Percentiles rank a stretch among this genome's conserved stretches.
These are phyloP conservation scores for Neurospora cerealis DNA, from an alignment of 495 filamentous ascomycete species.

Conservation along the genomic window DNA sequence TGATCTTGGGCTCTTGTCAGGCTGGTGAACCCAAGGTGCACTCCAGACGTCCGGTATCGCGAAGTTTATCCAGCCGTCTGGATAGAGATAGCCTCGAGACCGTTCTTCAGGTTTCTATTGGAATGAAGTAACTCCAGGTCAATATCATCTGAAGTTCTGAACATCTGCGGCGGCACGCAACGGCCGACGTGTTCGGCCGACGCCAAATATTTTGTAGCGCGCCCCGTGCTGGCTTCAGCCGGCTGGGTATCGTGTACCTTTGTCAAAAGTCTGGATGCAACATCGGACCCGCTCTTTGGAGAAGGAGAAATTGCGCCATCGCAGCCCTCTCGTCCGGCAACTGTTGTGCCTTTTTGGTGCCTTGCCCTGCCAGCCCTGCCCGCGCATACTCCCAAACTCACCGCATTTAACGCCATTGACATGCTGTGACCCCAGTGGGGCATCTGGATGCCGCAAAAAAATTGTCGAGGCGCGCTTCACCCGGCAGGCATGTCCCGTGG, in stretches of 20 bases:
- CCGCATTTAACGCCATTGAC: conserved; percentile 11
- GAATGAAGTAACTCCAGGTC: not conserved
- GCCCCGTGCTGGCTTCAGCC: not conserved
- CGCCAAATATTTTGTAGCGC: conserved; percentile 15
- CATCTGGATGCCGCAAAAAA: conserved; percentile 4
- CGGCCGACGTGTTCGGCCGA: not conserved
- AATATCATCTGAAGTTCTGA: not conserved
- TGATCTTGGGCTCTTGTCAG: not conserved
- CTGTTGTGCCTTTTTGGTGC: not conserved
- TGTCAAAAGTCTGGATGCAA: not conserved
- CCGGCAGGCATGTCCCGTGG: not conserved
- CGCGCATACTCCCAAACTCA: conserved; percentile 8
- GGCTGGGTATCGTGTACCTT: conserved; percentile 13
- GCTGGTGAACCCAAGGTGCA: not conserved
- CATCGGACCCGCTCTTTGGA: conserved; percentile 7
- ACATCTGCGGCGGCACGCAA: not conserved
- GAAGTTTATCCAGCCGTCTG: not conserved
- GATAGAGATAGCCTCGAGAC: not conserved
- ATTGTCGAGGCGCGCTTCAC: not conserved
- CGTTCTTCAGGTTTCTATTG: not conserved
- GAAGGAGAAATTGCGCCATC: conserved; percentile 23
- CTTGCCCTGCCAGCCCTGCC: not conserved
- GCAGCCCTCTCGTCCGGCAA: conserved; percentile 7
- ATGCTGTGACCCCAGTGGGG: conserved; percentile 13
- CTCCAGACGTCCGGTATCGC: not conserved